Percentiles rank a stretch among this genome's conserved stretches.
phyloP scores from a whole-genome alignment of 176 grass and related monocot species.

The Cenchrus fungigraminus region DNA sequence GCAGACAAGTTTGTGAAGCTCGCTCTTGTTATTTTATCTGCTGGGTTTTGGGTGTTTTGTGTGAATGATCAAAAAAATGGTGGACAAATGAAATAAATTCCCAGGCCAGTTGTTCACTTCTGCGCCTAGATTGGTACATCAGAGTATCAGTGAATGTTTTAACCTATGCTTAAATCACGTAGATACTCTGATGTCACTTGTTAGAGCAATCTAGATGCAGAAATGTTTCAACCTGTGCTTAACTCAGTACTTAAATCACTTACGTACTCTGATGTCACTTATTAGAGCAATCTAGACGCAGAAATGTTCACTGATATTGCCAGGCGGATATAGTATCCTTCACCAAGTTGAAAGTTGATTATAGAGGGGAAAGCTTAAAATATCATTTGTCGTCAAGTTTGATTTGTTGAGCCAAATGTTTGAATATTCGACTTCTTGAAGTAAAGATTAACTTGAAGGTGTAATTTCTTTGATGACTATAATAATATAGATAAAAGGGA shows the following conservation, averaged over 20 bases:
- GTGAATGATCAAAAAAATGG: neutral
- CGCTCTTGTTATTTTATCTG: neutral
- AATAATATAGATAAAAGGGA: neutral
- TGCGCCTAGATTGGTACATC: neutral
- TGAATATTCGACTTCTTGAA: neutral
- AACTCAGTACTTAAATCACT: too few relatives aligned
- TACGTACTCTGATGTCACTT: too few relatives aligned
- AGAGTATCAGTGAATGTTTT: too few relatives aligned
- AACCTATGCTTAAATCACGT: too few relatives aligned
- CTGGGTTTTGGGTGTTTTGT: neutral
- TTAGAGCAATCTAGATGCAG: too few relatives aligned
- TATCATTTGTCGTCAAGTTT: neutral
- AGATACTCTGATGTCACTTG: too few relatives aligned
- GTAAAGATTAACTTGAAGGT: neutral
- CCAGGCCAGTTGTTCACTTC: neutral
- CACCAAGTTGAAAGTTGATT: neutral
- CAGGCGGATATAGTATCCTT: too few relatives aligned
- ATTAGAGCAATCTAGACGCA: too few relatives aligned
- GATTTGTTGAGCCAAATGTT: neutral
- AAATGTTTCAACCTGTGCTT: too few relatives aligned
- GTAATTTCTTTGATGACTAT: neutral
- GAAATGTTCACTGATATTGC: too few relatives aligned
- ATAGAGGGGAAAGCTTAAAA: neutral
- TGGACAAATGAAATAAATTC: neutral
- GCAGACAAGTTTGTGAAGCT: conserved; percentile 17